These are phyloP conservation scores for Eucalyptus grandis DNA, from an alignment of 345 rosid species.

Conservation along the genomic window DNA sequence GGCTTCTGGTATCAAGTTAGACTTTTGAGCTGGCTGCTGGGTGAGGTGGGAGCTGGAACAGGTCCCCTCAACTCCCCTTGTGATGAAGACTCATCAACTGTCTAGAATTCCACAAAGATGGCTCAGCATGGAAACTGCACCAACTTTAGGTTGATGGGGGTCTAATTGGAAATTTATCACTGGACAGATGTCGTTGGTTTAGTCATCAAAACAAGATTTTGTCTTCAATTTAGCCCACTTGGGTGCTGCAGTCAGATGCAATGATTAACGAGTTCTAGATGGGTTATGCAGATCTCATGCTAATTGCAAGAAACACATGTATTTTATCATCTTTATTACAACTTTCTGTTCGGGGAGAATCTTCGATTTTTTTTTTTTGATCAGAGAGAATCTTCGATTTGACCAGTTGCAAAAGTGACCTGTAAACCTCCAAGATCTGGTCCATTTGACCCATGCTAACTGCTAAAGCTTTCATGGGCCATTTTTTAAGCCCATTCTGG, in stretches of 20 bases:
- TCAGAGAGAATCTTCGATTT: neutral
- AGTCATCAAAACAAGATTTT: neutral
- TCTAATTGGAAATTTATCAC: neutral
- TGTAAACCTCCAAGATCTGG: neutral
- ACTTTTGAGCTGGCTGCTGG: neutral
- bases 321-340: neutral
- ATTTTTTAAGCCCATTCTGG: neutral
- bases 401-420: neutral
- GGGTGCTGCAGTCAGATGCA: neutral
- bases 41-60: neutral
- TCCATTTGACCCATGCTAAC: neutral
- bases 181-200: neutral
- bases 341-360: neutral
- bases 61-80: neutral
- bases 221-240: neutral
- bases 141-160: neutral
- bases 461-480: neutral
- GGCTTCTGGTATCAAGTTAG: neutral
- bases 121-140: neutral
- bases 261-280: neutral
- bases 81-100: neutral
- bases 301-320: neutral
- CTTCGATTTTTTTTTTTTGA: too few species aligned
- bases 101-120: neutral
- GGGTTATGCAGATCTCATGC: neutral